Evolutionary conservation across 805 yeast species (phyloP).

Genomic region (Babjeviella inositovora): DNA sequence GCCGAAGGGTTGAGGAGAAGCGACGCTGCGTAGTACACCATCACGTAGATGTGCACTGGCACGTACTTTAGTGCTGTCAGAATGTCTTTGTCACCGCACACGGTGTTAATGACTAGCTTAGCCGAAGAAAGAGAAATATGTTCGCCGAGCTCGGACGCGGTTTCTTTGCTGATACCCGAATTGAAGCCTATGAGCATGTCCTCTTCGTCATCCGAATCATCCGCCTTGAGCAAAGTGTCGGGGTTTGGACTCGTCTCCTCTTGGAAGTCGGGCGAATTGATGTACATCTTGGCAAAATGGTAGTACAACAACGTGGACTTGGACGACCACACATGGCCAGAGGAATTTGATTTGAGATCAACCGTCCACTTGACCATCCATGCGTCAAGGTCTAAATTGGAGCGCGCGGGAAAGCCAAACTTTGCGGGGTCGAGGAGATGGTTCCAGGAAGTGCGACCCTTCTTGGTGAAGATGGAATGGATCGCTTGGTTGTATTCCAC

Average conservation of each 20-base stretch:
- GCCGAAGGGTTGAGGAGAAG: conserved; percentile 32
- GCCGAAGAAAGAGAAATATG: conserved; percentile 50
- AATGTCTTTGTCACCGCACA: conserved; percentile 43
- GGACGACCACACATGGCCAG: conserved; percentile 42
- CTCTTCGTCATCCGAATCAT: conserved; percentile 7
- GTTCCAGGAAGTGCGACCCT: conserved; percentile 47
- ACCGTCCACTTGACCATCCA: conserved; percentile 81
- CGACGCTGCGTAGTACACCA: conserved; percentile 54
- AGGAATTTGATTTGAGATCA: conserved; percentile 23
- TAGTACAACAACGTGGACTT: conserved; percentile 56
- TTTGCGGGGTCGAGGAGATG: conserved; percentile 38
- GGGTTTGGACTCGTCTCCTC: too few species aligned
- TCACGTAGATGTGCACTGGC: conserved; percentile 59
- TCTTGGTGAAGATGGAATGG: conserved; percentile 34
- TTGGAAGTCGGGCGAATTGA: conserved; percentile 29
- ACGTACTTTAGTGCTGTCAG: conserved; percentile 38
- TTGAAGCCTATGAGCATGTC: conserved; percentile 17
- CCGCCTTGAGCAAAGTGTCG: conserved; percentile 2
- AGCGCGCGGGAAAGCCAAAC: conserved; percentile 53
- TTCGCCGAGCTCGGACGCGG: too few species aligned
- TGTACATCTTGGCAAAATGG: conserved; percentile 63
- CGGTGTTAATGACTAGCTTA: conserved; percentile 39
- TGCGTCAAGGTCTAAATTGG: conserved; percentile 50
- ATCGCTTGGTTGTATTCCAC: conserved; percentile 55
- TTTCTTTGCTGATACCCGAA: conserved; percentile 13